Conservation (phyloP, 768 basidiomycete genomes). For the Rhodotorula toruloides region DNA sequence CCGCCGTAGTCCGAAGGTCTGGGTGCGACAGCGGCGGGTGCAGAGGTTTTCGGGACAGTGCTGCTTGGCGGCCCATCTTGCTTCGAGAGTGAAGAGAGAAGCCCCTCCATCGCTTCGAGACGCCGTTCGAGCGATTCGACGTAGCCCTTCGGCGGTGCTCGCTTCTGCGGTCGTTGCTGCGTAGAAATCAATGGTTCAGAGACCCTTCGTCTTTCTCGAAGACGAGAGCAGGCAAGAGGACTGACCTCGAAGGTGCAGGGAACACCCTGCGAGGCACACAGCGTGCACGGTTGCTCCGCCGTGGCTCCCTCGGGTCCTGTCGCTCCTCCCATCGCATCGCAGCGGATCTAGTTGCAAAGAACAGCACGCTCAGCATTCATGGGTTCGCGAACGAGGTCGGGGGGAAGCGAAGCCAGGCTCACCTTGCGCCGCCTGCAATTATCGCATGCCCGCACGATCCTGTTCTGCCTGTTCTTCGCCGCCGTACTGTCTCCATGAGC, state of each 20-base stretch:
- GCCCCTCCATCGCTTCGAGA: conserved; percentile 36
- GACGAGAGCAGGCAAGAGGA: too few species aligned
- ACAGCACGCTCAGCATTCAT: neutral
- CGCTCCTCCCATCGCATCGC: conserved; percentile 7
- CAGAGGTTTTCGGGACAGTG: neutral
- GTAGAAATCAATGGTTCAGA: neutral
- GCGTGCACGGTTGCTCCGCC: conserved; percentile 6
- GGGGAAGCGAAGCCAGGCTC: neutral
- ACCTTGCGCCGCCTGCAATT: conserved; percentile 22
- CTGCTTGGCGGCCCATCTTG: neutral
- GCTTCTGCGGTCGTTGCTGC: conserved; percentile 18
- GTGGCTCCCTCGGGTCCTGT: neutral
- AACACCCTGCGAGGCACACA: conserved; percentile 12
- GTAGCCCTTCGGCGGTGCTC: conserved; percentile 29
- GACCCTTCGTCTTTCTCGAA: neutral
- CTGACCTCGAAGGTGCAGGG: conserved; percentile 26
- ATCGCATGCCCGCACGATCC: conserved; percentile 10
- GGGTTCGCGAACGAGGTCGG: neutral
- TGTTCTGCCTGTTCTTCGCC: neutral
- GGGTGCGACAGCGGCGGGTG: neutral
- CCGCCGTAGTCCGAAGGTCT: neutral
- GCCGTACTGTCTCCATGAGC: too few species aligned
- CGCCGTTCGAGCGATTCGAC: conserved; percentile 37
- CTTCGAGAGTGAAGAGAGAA: conserved; percentile 20
- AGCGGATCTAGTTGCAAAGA: neutral